Evolutionary conservation across 192 early-diverging fungal species (phyloP).

Genomic region (Podila epicladia): DNA sequence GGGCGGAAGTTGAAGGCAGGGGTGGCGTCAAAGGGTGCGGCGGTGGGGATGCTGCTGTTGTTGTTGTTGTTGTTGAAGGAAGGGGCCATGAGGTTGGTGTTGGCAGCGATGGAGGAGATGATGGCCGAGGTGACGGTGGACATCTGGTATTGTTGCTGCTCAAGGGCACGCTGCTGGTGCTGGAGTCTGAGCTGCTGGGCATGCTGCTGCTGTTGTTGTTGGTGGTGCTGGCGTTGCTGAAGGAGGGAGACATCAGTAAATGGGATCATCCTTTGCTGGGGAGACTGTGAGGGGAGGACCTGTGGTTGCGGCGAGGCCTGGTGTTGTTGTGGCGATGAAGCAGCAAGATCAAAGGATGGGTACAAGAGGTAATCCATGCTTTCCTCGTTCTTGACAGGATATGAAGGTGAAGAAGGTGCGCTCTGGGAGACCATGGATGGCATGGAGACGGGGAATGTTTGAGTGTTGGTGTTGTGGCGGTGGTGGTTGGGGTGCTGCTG

Average conservation of each 20-base stretch:
- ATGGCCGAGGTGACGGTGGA: conserved; percentile 18
- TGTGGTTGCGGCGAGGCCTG: not conserved
- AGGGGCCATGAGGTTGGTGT: conserved; percentile 3
- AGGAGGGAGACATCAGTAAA: conserved; percentile 22
- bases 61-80: not conserved
- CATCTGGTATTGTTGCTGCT: conserved; percentile 35
- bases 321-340: conserved; percentile 1
- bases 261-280: conserved; percentile 19
- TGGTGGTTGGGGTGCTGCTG: conserved; percentile 32
- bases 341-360: conserved; percentile 22
- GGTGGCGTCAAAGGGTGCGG: conserved; percentile 27
- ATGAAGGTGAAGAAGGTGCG: conserved; percentile 35
- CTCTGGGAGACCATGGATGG: conserved; percentile 22
- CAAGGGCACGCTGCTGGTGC: conserved; percentile 17
- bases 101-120: conserved; percentile 7
- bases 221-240: conserved; percentile 37
- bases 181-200: conserved; percentile 35
- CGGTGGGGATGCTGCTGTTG: conserved; percentile 3
- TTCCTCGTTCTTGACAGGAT: conserved; percentile 45
- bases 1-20: not conserved
- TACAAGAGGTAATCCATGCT: conserved; percentile 34
- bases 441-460: not conserved
- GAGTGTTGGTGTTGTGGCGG: conserved; percentile 23
- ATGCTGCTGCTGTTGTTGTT: conserved; percentile 44
- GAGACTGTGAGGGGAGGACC: conserved; percentile 22